phyloP scores from a whole-genome alignment of 768 basidiomycete species.

The Suillus sp. region DNA sequence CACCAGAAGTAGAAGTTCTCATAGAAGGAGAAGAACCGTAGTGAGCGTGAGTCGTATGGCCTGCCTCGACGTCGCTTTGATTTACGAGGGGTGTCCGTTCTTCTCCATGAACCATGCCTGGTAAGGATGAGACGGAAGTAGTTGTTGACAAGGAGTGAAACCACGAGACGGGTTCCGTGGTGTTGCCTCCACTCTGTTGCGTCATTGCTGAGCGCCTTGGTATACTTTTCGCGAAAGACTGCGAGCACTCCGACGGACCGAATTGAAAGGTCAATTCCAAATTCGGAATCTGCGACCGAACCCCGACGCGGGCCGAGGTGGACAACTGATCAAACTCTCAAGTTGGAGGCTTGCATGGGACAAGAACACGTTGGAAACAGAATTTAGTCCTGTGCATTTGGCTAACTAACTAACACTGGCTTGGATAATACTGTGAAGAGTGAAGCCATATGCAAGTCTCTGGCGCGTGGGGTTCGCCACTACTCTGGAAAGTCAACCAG shows the following conservation, averaged over 20 bases:
- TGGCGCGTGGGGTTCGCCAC: background rate
- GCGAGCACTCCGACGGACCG: background rate
- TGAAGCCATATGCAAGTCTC: background rate
- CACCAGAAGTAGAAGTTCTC: slow-evolving; percentile 25
- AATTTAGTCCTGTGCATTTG: too few relatives aligned
- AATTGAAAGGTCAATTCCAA: background rate
- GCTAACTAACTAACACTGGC: background rate
- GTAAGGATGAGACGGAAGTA: slow-evolving; percentile 31
- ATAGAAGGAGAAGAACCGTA: slow-evolving; percentile 24
- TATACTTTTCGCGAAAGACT: background rate
- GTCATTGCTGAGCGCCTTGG: slow-evolving; percentile 15
- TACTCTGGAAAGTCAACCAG: background rate
- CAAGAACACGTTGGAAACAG: too few relatives aligned
- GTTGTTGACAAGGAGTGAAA: slow-evolving; percentile 28
- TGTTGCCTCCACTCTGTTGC: background rate
- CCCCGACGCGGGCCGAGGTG: too few relatives aligned
- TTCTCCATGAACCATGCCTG: slow-evolving; percentile 22
- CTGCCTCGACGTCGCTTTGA: slow-evolving; percentile 30
- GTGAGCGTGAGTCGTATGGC: slow-evolving; percentile 10
- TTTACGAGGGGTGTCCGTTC: slow-evolving; percentile 29
- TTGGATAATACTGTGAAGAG: background rate
- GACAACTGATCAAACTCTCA: too few relatives aligned
- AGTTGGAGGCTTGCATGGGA: too few relatives aligned
- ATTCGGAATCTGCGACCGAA: background rate
- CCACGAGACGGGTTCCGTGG: slow-evolving; percentile 4